Evolutionary conservation across 805 yeast genomes (phyloP), one percentile per base, ranked within the genome.

Genomic region (Candida michaelii): DNA sequence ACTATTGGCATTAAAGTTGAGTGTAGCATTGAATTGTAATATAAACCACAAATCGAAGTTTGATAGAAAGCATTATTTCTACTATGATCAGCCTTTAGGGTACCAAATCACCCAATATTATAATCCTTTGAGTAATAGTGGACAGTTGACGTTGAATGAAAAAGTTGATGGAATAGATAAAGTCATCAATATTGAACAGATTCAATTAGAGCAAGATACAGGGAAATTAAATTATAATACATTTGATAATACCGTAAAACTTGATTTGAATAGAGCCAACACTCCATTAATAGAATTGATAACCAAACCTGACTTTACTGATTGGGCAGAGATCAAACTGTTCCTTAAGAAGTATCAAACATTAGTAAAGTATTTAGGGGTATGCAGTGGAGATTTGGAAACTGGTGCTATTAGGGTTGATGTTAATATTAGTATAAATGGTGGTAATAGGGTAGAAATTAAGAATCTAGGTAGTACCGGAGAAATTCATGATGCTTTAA

Each of bases 331-430:
- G 53, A 87, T 95, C 0, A 78, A 78, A 30, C 77, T 85, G 0
- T 93, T 91, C 62, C 78, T 93, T 35, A 84, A 82, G 52, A 89
- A 89, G 55, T 85, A 84, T 48, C 95, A 88, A 55, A 71, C 79
- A 15, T 63, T 89, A 27, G 77, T 91, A 29, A 71, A 83, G 37
- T 81, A 79, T 49, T 59, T 89, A 39, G 79, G 77, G 4, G 78
- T 93, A 1, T 89, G 96, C 50, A 74, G 91, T 0, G 98, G 97
- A 12, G 96, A 90, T 51, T 71, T 93, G 56, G 98, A 93, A 57
- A 80, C 89, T 1, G 99, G 99, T 5, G 93, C 97, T 0, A 84
- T 93, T 76, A 74, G 99, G 54, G 93, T 91, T 4, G 99, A 93
- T 57, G 98, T 89, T 8, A 93, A 93, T 51, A 76, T 93, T n/a